Base-by-base conservation (phyloP, 2,329 filamentous ascomycete species). In the Raffaelea ambrosiae region DNA sequence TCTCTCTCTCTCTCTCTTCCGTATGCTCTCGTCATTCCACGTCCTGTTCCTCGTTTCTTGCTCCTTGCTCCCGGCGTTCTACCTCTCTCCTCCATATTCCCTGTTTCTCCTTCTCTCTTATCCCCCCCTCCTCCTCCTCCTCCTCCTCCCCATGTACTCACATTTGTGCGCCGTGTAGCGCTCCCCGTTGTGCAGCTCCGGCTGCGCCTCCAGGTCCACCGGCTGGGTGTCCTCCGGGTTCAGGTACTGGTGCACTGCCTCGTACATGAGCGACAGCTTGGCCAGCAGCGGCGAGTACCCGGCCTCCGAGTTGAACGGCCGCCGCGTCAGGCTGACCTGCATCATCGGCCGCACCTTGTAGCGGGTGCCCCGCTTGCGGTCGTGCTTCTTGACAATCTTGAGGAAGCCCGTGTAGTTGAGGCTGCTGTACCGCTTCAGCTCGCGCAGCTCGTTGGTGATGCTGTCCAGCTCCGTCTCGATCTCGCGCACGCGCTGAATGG, bases 301-400 rank as follows among this genome's bases (percentile, higher is more conserved):
- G 55, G 74, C 69, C 65, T 97, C 93, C 50, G 88, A 91, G 69
- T 97, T 95, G 74, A 98, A 95, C 13, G 91, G 89, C 52, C 90
- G 76, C 55, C 88, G 81, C n/a, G 87, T 81, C 59, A 98, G 70
- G 58, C 87, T 86, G 58, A 95, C 84, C 68, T 95, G 87, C 67
- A 97, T 83, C 71, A 97, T 83, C 23, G 93, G 90, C 21, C 88
- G 82, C 56, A 97, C 86, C 63, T 84, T 88, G 72, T 97, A 97
- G 46, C 82, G 77, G 55, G 82, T 77, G 48, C 90, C 90, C 55
- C 91, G 79, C 70, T 91, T 94, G 56, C 93, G 86, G 67, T 98
- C 93, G 68, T 98, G 93, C 71, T 98, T 98, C 81, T 98, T 98
- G 48, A 89, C 89, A 43, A 95, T 95, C 74, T 98, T 98, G 62